phyloP scores from a whole-genome alignment of 805 yeast species.

The Monosporozyma unispora region DNA sequence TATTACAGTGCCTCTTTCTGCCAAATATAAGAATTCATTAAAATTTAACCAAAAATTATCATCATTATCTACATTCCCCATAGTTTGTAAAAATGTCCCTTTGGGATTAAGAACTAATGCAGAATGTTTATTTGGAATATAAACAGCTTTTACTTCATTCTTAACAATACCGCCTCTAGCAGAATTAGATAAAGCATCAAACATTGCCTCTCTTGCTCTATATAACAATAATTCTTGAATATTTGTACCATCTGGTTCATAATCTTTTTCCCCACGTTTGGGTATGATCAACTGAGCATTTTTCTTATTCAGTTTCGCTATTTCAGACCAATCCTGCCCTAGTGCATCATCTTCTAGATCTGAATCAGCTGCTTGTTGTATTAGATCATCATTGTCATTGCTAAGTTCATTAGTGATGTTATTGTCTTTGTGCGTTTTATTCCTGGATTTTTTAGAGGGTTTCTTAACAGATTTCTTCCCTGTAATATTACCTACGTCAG shows the following conservation, averaged over 20 bases:
- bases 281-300: slow-evolving; percentile 35
- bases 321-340: slow-evolving; percentile 45
- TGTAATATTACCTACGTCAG: background rate
- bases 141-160: slow-evolving; percentile 45
- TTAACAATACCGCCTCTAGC: slow-evolving; percentile 41
- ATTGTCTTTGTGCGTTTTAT: background rate
- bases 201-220: slow-evolving; percentile 63
- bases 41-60: slow-evolving; percentile 46
- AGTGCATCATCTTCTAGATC: slow-evolving; percentile 36
- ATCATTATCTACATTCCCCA: slow-evolving; percentile 50
- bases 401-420: background rate
- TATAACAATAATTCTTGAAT: slow-evolving; percentile 41
- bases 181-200: slow-evolving; percentile 44
- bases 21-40: slow-evolving; percentile 67
- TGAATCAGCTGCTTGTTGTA: slow-evolving; percentile 7
- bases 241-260: slow-evolving; percentile 68
- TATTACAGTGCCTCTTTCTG: slow-evolving; percentile 66
- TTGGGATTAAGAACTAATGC: slow-evolving; percentile 43
- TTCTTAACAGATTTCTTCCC: background rate
- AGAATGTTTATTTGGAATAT: slow-evolving; percentile 27
- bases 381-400: background rate
- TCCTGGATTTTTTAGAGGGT: background rate
- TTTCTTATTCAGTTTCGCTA: slow-evolving; percentile 22
- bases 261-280: slow-evolving; percentile 77
- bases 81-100: slow-evolving; percentile 65